Evolutionary conservation across 345 rosid genomes (phyloP).

Genomic region (Salix dunnii): DNA sequence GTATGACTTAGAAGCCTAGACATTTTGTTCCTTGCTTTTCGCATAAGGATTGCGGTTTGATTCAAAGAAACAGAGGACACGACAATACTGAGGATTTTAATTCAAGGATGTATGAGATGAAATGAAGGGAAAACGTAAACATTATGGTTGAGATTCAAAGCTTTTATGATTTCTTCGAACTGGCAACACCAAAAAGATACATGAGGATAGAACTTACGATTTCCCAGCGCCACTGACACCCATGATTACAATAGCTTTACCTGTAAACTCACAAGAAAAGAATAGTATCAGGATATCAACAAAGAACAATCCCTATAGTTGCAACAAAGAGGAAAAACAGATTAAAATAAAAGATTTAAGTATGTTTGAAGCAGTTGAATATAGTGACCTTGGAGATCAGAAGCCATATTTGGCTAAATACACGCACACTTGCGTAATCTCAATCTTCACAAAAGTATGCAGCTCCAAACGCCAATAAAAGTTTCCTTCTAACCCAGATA

Average conservation of each 20-base stretch:
- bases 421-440: background rate
- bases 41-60: no score
- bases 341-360: background rate
- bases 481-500: background rate
- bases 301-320: no score
- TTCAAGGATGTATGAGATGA: no score
- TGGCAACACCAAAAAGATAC: no score
- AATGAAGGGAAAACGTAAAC: no score
- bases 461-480: background rate
- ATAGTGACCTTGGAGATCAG: conserved; percentile 9
- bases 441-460: background rate
- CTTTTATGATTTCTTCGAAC: no score
- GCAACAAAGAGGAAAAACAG: no score
- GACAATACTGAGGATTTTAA: no score
- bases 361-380: background rate
- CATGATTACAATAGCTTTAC: conserved; percentile 56
- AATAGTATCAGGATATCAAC: background rate
- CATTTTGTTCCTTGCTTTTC: no score
- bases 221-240: conserved; percentile 80
- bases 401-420: conserved; percentile 3
- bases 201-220: conserved; percentile 45
- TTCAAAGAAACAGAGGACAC: no score
- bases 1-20: no score
- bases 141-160: no score
- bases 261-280: conserved; percentile 13